Conservation (phyloP, 1,139 yeast genomes). For the Yamadazyma triangularis region DNA sequence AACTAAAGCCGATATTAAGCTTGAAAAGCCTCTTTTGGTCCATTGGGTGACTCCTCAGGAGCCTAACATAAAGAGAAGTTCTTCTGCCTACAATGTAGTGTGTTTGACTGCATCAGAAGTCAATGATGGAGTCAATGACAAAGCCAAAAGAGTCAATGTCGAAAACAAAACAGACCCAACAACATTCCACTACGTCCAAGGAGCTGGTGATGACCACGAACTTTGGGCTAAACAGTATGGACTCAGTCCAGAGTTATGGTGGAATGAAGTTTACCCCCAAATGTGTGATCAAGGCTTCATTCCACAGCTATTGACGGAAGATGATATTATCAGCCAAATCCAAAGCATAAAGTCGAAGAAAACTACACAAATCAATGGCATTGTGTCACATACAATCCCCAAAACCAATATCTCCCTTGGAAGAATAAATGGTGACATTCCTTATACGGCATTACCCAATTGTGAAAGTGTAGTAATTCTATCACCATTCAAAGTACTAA, state of each 20-base stretch:
- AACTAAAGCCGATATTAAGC: slow-evolving; percentile 23
- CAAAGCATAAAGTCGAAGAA: too few relatives aligned
- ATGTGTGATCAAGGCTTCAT: background rate
- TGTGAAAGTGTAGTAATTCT: background rate
- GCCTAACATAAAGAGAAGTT: slow-evolving; percentile 2
- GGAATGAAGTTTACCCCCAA: background rate
- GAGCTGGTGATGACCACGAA: slow-evolving; percentile 93
- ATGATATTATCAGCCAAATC: too few relatives aligned
- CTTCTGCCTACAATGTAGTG: slow-evolving; percentile 21
- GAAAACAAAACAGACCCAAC: too few relatives aligned
- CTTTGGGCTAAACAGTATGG: slow-evolving; percentile 53
- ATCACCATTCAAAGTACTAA: background rate
- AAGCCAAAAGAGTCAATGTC: background rate
- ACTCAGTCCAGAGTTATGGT: background rate
- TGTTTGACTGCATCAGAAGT: slow-evolving; percentile 61
- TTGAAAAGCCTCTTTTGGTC: slow-evolving; percentile 55
- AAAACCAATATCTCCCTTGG: slow-evolving; percentile 32
- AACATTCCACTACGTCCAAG: slow-evolving; percentile 91
- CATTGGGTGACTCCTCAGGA: slow-evolving; percentile 65
- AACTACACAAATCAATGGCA: slow-evolving; percentile 1
- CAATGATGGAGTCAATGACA: background rate
- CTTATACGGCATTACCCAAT: slow-evolving; percentile 7
- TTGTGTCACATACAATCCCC: slow-evolving; percentile 5
- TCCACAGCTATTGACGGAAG: background rate
- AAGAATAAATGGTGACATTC: slow-evolving; percentile 14